Percentiles rank a stretch among this genome's conserved stretches.
These are phyloP conservation scores for Fusarium begoniae DNA, from an alignment of 2,329 filamentous ascomycete species.

Conservation along the genomic window DNA sequence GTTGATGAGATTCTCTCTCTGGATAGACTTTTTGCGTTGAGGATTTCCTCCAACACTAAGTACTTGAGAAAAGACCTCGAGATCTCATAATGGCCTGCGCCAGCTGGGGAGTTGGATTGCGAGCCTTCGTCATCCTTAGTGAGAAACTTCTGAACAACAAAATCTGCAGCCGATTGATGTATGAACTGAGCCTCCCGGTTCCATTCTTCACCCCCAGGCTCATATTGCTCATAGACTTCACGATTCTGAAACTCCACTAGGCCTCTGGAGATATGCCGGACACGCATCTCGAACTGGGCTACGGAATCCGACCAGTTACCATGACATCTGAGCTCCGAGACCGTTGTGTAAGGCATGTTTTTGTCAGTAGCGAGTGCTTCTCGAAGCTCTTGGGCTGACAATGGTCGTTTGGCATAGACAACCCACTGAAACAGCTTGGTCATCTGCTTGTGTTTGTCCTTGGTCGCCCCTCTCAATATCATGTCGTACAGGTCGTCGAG, in stretches of 20 bases:
- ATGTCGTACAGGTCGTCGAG: fast-evolving
- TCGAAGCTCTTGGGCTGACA: background rate
- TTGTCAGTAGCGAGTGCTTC: background rate
- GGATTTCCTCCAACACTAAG: fast-evolving
- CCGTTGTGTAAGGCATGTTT: background rate
- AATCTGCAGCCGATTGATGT: background rate
- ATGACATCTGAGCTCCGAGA: background rate
- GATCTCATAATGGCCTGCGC: fast-evolving
- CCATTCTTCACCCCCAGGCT: background rate
- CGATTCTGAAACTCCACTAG: background rate
- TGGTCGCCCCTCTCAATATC: background rate
- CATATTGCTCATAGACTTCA: background rate
- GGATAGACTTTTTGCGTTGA: fast-evolving
- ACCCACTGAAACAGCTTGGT: background rate
- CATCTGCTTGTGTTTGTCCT: background rate
- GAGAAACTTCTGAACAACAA: background rate
- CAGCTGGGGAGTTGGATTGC: fast-evolving
- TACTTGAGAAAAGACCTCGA: background rate
- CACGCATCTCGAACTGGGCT: background rate
- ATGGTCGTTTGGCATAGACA: fast-evolving
- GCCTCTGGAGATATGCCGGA: background rate
- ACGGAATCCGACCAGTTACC: fast-evolving
- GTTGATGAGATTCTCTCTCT: fast-evolving
- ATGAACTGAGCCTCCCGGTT: background rate
- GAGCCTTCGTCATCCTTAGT: fast-evolving